Conservation (phyloP, 1,284 basidiomycete genomes). For the Athelia psychrophila region DNA sequence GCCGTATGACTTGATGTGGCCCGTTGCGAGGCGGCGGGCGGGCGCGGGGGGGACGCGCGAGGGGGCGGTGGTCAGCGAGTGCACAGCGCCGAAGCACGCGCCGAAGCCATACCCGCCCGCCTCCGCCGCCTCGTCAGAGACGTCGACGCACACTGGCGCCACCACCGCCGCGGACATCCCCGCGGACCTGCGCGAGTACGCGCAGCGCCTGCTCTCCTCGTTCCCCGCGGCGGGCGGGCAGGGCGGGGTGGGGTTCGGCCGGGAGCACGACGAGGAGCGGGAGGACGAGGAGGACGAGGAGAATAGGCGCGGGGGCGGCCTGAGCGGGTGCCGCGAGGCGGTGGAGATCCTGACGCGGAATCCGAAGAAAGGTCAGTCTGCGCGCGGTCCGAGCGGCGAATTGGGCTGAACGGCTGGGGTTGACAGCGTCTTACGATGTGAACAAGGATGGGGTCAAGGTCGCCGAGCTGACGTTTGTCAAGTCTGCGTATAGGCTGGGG, state of each 20-base stretch:
- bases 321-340: constrained; percentile 80
- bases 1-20: constrained; percentile 74
- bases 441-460: constrained; percentile 87
- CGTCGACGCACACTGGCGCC: too few relatives aligned
- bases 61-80: constrained; percentile 6
- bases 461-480: constrained; percentile 87
- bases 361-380: constrained; percentile 74
- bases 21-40: constrained; percentile 41
- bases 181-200: constrained; percentile 31
- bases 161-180: constrained; percentile 15
- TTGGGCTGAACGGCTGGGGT: not conserved
- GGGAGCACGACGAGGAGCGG: constrained; percentile 20
- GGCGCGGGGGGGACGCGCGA: constrained; percentile 10
- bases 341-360: constrained; percentile 89
- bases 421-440: constrained; percentile 92
- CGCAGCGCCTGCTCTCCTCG: constrained; percentile 42
- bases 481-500: constrained; percentile 85
- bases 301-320: constrained; percentile 35
- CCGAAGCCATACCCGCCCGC: not conserved
- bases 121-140: not conserved
- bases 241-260: constrained; percentile 24
- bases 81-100: not conserved
- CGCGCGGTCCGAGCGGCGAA: not conserved
- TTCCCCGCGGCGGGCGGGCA: constrained; percentile 33
- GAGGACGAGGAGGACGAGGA: constrained; percentile 35